Evolutionary conservation across 441 rosid species (phyloP).

Genomic region (Croton setiger): DNA sequence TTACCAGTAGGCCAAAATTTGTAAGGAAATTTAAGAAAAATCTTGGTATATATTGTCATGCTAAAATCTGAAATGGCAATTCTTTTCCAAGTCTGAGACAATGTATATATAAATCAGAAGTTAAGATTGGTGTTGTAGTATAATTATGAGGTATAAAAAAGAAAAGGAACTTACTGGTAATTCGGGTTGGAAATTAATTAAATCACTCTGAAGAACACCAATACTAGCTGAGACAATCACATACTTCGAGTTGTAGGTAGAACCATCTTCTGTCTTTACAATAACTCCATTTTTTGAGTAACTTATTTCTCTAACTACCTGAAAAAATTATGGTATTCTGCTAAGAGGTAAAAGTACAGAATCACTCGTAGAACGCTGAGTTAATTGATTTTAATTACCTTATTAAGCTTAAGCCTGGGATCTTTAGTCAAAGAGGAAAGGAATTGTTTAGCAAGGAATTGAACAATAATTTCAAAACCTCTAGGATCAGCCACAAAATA

Average conservation of each 20-base stretch:
- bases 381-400: conserved; percentile 9
- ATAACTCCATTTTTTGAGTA: conserved; percentile 26
- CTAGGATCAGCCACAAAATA: conserved; percentile 33
- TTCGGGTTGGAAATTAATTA: conserved; percentile 30
- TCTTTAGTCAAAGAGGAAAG: conserved; percentile 20
- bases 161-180: conserved; percentile 27
- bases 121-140: no score
- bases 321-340: no score
- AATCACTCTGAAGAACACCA: conserved; percentile 37
- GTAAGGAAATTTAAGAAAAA: no score
- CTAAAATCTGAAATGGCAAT: no score
- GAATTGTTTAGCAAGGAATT: conserved; percentile 27
- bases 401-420: conserved; percentile 31
- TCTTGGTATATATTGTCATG: no score
- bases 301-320: conserved; percentile 31
- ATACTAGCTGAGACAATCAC: conserved; percentile 36
- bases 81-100: no score
- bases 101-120: no score
- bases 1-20: no score
- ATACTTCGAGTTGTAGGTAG: conserved; percentile 23
- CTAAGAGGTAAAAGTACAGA: no score
- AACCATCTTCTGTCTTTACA: conserved; percentile 36
- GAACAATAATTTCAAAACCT: conserved; percentile 29
- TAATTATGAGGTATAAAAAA: no score
- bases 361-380: background rate